phyloP scores from a whole-genome alignment of 257 asterid species.

The Solanum pinnatisectum region DNA sequence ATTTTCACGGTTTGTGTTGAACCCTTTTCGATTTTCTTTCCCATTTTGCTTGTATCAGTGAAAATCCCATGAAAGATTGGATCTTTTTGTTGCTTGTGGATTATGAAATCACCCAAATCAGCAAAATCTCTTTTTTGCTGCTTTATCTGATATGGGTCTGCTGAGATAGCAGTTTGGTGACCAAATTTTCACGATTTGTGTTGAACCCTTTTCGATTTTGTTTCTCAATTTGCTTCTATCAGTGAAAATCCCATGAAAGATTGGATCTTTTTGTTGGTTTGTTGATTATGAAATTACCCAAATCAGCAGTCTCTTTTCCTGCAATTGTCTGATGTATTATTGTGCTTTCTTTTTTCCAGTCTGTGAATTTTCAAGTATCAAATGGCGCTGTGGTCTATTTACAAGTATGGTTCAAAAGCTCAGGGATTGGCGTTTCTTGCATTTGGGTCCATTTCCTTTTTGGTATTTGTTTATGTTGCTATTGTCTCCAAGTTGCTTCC shows the following conservation, averaged over 20 bases:
- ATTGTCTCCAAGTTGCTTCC: conserved; percentile 14
- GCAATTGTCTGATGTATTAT: not conserved
- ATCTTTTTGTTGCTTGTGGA: not conserved
- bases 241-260: not conserved
- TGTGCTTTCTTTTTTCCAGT: not conserved
- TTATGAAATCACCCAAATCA: not conserved
- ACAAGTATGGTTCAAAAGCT: conserved; percentile 6
- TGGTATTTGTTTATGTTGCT: conserved; percentile 9
- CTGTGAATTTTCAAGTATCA: not conserved
- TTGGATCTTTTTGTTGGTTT: not conserved
- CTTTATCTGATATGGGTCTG: not conserved
- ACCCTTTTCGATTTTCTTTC: not conserved
- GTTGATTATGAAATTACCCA: not conserved
- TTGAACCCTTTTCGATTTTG: not conserved
- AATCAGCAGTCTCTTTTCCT: not conserved
- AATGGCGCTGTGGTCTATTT: not conserved
- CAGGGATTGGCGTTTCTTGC: conserved; percentile 11
- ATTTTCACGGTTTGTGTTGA: not conserved
- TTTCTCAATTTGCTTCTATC: not conserved
- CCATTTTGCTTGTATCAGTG: not conserved
- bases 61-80: not conserved
- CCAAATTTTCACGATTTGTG: not conserved
- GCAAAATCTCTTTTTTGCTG: not conserved
- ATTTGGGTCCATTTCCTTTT: conserved; percentile 10
- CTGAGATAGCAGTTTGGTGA: not conserved